Conservation (phyloP, 2,329 filamentous ascomycete species). For the Zymoseptoria ardabiliae region DNA sequence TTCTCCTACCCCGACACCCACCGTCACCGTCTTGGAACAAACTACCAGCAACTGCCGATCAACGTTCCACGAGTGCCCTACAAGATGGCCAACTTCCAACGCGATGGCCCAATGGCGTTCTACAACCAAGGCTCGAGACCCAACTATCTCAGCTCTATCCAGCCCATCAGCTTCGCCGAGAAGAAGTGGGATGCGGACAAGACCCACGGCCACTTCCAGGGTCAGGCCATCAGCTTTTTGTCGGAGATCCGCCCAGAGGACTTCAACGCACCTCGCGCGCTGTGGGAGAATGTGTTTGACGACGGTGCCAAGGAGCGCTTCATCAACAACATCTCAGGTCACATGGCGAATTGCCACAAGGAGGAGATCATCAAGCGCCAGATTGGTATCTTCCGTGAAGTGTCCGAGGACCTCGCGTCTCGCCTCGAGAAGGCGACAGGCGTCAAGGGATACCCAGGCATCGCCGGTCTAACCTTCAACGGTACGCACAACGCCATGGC, state of each 20-base stretch:
- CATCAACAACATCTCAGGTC: slow-evolving; percentile 53
- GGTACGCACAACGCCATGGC: slow-evolving; percentile 56
- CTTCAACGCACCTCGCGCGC: slow-evolving; percentile 48
- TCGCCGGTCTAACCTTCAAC: slow-evolving; percentile 49
- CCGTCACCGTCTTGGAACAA: slow-evolving; percentile 49
- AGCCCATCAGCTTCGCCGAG: slow-evolving; percentile 44
- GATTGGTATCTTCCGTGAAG: slow-evolving; percentile 59
- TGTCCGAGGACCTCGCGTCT: slow-evolving; percentile 50
- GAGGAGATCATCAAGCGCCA: slow-evolving; percentile 57
- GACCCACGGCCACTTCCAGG: slow-evolving; percentile 44
- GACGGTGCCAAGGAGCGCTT: slow-evolving; percentile 52
- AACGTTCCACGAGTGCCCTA: slow-evolving; percentile 50
- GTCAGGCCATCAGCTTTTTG: slow-evolving; percentile 44
- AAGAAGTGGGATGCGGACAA: slow-evolving; percentile 43
- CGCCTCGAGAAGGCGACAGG: slow-evolving; percentile 57
- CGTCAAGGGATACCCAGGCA: slow-evolving; percentile 53
- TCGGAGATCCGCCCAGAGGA: slow-evolving; percentile 48
- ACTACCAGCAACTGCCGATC: slow-evolving; percentile 54
- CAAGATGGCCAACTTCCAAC: slow-evolving; percentile 57
- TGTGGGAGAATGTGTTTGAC: slow-evolving; percentile 58
- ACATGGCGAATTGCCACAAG: slow-evolving; percentile 52
- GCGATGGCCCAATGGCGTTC: slow-evolving; percentile 64
- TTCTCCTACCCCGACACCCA: slow-evolving; percentile 65
- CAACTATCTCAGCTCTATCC: slow-evolving; percentile 49
- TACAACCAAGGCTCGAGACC: slow-evolving; percentile 56